A percentile compares a stretch with the other conserved stretches of the same genome.
These are phyloP conservation scores for Lepraria neglecta DNA, from an alignment of 495 filamentous ascomycete genomes.

Conservation along the genomic window DNA sequence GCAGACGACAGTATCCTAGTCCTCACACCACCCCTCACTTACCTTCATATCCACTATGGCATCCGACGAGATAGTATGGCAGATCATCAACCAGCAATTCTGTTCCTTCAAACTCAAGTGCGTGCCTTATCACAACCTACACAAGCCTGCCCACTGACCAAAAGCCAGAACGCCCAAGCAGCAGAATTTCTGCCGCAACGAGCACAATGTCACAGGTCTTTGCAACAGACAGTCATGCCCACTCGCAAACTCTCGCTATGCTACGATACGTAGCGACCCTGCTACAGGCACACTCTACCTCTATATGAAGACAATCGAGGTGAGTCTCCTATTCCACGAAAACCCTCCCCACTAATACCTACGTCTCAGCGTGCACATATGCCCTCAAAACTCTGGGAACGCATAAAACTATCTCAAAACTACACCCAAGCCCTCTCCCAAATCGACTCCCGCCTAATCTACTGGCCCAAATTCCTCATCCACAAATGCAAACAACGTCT, in stretches of 20 bases:
- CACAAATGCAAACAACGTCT: slow-evolving; percentile 98
- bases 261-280: slow-evolving; percentile 79
- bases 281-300: slow-evolving; percentile 82
- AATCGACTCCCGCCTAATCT: slow-evolving; percentile 81
- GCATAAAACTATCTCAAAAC: slow-evolving; percentile 81
- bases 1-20: background rate
- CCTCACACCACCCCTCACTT: too few relatives aligned
- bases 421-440: slow-evolving; percentile 83
- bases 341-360: slow-evolving; percentile 45
- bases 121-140: slow-evolving; percentile 23
- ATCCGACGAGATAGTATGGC: slow-evolving; percentile 97
- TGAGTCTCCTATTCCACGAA: background rate
- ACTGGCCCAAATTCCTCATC: slow-evolving; percentile 92
- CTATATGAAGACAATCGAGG: slow-evolving; percentile 83
- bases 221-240: slow-evolving; percentile 95
- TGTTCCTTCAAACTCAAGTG: slow-evolving; percentile 96
- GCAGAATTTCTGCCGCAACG: slow-evolving; percentile 91
- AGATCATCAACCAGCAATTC: slow-evolving; percentile 91
- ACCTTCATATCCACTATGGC: slow-evolving; percentile 44
- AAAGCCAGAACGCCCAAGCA: slow-evolving; percentile 71
- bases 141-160: slow-evolving; percentile 3
- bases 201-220: slow-evolving; percentile 90
- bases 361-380: slow-evolving; percentile 61
- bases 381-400: slow-evolving; percentile 91
- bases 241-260: slow-evolving; percentile 92